phyloP scores from a whole-genome alignment of 768 basidiomycete genomes.

The Chalciporus chontae region DNA sequence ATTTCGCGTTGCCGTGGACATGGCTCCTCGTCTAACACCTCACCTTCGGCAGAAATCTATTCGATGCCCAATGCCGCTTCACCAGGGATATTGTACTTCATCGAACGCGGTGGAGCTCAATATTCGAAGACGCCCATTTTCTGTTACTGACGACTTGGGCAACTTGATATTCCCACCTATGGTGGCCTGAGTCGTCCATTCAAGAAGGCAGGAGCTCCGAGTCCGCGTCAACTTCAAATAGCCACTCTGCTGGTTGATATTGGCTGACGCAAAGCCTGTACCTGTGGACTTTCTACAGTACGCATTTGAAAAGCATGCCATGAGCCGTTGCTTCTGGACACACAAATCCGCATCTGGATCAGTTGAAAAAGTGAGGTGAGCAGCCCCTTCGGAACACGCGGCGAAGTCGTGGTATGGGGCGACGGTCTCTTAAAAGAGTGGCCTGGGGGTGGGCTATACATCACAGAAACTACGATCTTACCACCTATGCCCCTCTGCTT shows the following conservation, averaged over 20 bases:
- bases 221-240: too few relatives aligned
- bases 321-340: constrained; percentile 19
- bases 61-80: too few relatives aligned
- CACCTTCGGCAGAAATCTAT: too few relatives aligned
- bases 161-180: constrained; percentile 21
- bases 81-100: constrained; percentile 1
- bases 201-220: neutral
- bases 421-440: constrained; percentile 29
- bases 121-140: constrained; percentile 11
- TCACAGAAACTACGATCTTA: constrained; percentile 15
- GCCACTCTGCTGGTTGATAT: neutral
- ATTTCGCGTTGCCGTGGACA: too few relatives aligned
- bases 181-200: neutral
- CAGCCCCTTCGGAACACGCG: constrained; percentile 28
- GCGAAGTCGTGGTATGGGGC: constrained; percentile 32
- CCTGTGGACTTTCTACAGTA: constrained; percentile 7
- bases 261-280: constrained; percentile 2
- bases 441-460: constrained; percentile 10
- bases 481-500: constrained; percentile 23
- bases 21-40: too few relatives aligned
- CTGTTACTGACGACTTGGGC: constrained; percentile 7
- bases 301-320: constrained; percentile 27
- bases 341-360: constrained; percentile 21
- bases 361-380: constrained; percentile 23
- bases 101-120: neutral